Evolutionary conservation across 352 stramenopile species (phyloP), one percentile per base, ranked within the genome.

Genomic region (Thalassiosira pacifica): DNA sequence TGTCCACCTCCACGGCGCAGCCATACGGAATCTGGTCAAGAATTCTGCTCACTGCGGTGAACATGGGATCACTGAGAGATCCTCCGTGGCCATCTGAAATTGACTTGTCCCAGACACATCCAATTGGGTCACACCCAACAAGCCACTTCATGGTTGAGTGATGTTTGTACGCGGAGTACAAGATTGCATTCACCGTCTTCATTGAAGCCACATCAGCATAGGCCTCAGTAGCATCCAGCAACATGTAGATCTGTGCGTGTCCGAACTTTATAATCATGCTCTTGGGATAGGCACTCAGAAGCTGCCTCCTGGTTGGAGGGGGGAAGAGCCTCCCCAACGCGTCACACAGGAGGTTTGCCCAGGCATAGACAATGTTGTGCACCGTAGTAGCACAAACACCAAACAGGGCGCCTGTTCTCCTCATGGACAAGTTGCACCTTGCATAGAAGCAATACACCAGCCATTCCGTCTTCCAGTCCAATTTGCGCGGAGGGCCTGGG

Each of bases 131-230:
- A n/a, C n/a, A n/a, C n/a, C n/a, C n/a, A n/a, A n/a, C n/a, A n/a
- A n/a, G n/a, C n/a, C n/a, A n/a, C n/a, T n/a, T n/a, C n/a, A n/a
- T n/a, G n/a, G n/a, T n/a, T n/a, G n/a, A 31, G 31, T 72, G 55
- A 27, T 79, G 60, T 37, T 80, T 84, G 55, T 84, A 84, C 11
- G 59, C 55, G 2, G 76, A 84, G 48, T 81, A 84, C 19, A 84
- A 45, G 16, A 80, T 67, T 24, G 76, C 24, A 48, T 79, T 84
- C 18, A 80, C 67, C 11, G 68, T 75, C n/a, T 80, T 84, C 76
- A 84, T 84, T 52, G 76, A 74, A 3, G 76, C 76, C 24, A 80
- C 32, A 24, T 84, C 34, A 5, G 76, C 68, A 48, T 29, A 57
- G 4, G 6, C 29, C 40, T 84, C 68, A 16, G 69, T 84, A n/a